Base-by-base conservation (phyloP, 2,329 filamentous ascomycete species). In the Westerdykella ornata region DNA sequence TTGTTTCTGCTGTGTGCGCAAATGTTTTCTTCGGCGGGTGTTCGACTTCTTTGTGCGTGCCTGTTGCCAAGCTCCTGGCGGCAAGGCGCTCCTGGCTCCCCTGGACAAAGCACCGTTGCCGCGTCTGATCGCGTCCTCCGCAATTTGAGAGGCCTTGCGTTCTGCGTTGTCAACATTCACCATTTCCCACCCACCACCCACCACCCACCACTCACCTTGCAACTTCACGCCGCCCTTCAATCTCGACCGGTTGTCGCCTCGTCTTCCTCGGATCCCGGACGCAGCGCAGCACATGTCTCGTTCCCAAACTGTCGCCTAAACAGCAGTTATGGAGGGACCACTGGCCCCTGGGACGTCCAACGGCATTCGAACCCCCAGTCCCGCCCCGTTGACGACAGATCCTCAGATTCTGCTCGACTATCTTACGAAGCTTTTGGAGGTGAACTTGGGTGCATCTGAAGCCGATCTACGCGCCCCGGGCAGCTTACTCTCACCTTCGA, bases 391-490 rank as follows among this genome's bases (percentile, higher is more conserved):
- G 39, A 53, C 63, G 36, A 65, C 74, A 52, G 70, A 74, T 46
- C 66, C 72, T 36, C 66, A 72, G 52, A 50, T 67, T 37, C 66
- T 75, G 51, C 64, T 74, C 53, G 64, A 70, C 52, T 70, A 75
- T 52, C 62, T 75, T 46, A 60, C 63, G 45, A 70, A 64, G 46
- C 65, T 75, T 16, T 66, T 75, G 35, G 63, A 71, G 46, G 67
- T 71, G 46, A 74, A 68, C 33, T 56, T 75, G 16, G 72, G 71
- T 33, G 72, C 72, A 20, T 62, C 70, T n/a, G 80, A 81, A 60
- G 74, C 80, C 48, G 90, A 98, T 61, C 79, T 98, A 41, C 81
- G 90, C 65, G 78, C 79, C 49, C 72, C 81, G 13, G 88, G 86
- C 48, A 96, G 87, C 71, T 73, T 98, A 67, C 75, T 98, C 47